Evolutionary conservation across 2,329 filamentous ascomycete genomes (phyloP).

Genomic region (Fusarium newnesense): DNA sequence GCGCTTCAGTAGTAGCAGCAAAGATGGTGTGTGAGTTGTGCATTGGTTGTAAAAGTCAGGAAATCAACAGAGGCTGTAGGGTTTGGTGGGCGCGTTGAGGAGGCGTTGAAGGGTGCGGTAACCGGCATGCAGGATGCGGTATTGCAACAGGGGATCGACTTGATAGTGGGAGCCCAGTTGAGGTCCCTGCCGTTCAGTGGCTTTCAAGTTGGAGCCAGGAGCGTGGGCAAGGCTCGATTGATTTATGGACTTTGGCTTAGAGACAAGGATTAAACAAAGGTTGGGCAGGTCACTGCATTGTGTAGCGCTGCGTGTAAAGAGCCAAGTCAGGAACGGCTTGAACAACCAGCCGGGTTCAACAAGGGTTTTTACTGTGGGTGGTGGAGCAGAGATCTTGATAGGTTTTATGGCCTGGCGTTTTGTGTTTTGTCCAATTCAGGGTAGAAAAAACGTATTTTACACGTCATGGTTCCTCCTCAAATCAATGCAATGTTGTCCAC

Average conservation of each 20-base stretch:
- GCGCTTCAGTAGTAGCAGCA: not conserved
- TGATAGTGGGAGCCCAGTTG: constrained; percentile 6
- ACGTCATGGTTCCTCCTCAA: constrained; percentile 30
- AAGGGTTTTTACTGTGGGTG: constrained; percentile 35
- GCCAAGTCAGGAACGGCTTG: constrained; percentile 44
- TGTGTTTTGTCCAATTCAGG: constrained; percentile 10
- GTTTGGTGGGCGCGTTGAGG: constrained; percentile 6
- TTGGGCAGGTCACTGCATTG: constrained; percentile 14
- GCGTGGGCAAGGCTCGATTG: constrained; percentile 17
- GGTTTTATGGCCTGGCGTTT: constrained; percentile 5
- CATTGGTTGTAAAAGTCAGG: not conserved
- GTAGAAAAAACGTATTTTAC: constrained; percentile 19
- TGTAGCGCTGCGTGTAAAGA: constrained; percentile 24
- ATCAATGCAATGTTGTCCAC: constrained; percentile 11
- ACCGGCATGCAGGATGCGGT: constrained; percentile 16
- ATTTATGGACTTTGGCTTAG: constrained; percentile 16
- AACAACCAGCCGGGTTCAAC: constrained; percentile 42
- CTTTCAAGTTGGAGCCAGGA: constrained; percentile 29
- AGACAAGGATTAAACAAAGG: constrained; percentile 18
- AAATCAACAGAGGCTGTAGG: constrained; percentile 27
- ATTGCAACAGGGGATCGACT: constrained; percentile 13
- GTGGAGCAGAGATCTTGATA: constrained; percentile 34
- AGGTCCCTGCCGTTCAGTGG: constrained; percentile 20
- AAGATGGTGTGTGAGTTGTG: constrained; percentile 12
- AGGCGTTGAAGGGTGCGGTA: constrained; percentile 19